A percentile compares a stretch with the other conserved stretches of the same genome.
These are phyloP conservation scores for Leptographium flavum DNA, from an alignment of 2,329 filamentous ascomycete species.

Conservation along the genomic window DNA sequence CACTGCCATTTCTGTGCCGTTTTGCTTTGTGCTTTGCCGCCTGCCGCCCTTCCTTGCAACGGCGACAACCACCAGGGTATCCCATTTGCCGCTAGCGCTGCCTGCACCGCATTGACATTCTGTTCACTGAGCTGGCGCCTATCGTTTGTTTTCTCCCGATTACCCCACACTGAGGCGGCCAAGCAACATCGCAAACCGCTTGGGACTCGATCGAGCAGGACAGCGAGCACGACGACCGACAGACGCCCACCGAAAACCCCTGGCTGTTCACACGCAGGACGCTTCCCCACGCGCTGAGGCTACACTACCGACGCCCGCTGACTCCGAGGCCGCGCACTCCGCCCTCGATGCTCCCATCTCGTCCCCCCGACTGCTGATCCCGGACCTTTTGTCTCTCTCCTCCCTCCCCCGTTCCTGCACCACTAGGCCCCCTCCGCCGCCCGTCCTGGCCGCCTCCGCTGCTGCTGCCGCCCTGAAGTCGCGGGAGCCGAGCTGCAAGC, in stretches of 20 bases:
- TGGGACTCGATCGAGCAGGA: not conserved
- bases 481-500: constrained; percentile 8
- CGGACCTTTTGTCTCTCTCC: not conserved
- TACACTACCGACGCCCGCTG: not conserved
- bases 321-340: not conserved
- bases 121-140: not conserved
- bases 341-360: not conserved
- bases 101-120: not conserved
- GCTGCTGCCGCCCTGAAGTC: constrained; percentile 4
- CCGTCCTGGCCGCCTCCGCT: not conserved
- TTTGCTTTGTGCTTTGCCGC: not conserved
- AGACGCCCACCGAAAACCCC: not conserved
- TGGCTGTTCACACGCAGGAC: too few relatives aligned
- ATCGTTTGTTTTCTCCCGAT: not conserved
- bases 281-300: not conserved
- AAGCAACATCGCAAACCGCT: not conserved
- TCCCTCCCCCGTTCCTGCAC: too few relatives aligned
- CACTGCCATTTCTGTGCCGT: not conserved
- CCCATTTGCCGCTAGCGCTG: not conserved
- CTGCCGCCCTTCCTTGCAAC: not conserved
- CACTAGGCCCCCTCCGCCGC: not conserved
- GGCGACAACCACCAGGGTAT: not conserved
- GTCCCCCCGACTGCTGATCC: not conserved
- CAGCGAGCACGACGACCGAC: not conserved
- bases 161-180: constrained; percentile 1